Base-by-base conservation (phyloP, 2,329 filamentous ascomycete species). In the Amylocarpus encephaloides region DNA sequence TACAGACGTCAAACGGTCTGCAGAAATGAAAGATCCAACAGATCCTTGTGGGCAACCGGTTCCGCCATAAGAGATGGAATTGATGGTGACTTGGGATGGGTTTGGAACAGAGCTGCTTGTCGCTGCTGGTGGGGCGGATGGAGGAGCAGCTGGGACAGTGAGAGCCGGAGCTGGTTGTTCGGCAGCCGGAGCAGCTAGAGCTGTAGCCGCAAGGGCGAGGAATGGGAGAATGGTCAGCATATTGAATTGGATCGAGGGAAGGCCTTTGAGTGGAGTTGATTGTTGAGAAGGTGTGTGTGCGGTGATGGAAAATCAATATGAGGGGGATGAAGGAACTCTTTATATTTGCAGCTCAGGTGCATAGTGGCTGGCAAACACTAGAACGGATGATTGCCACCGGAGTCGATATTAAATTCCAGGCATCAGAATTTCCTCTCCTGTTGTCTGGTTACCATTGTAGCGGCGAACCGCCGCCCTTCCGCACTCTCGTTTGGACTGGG, bases 21-120 rank as follows among this genome's bases (percentile, higher is more conserved):
- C 55, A 11, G 70, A 71, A 58, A 74, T 67, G 53, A 70, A 64
- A 42, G 67, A 66, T 59, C 66, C 67, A 52, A 74, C 66, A 47
- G 67, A 68, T 40, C 69, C 68, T 53, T 70, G 66, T 7, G 72
- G 72, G 60, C 73, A 76, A 32, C 72, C 73, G 49, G 68, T 72
- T 54, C 73, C 73, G 54, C 71, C 73, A 60, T 74, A 73, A 36
- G 65, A 68, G 47, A 76, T 66, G 40, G 66, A 65, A 34, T 67
- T 63, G 55, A 74, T 72, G 44, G 64, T 68, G 39, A 75, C 70
- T 43, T 62, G 46, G 44, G 57, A 60, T 55, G 65, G 63, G 45
- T 67, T 57, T 48, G 65, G 65, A 7, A 44, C 55, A 40, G 66
- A 41, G 32, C 48, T 35, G 11, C 48, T 44, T n/a, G 54, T 57